These are phyloP conservation scores for Westerdykella sp. DNA, from an alignment of 2,329 filamentous ascomycete species.

Conservation along the genomic window DNA sequence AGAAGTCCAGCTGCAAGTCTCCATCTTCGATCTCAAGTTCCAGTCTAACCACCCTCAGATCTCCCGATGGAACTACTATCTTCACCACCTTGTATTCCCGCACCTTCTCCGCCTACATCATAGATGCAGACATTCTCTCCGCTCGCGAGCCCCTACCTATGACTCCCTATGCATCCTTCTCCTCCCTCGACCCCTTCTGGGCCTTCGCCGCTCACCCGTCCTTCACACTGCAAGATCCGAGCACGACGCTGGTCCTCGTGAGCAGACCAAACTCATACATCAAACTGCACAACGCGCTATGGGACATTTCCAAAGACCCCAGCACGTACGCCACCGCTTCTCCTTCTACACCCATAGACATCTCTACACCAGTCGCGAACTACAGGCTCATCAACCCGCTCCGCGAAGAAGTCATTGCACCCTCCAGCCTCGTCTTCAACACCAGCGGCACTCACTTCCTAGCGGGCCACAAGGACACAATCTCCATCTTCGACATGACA, in stretches of 20 bases:
- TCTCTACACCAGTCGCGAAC: constrained; percentile 36
- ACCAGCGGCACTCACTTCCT: constrained; percentile 48
- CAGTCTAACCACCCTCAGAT: constrained; percentile 22
- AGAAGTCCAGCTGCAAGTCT: constrained; percentile 22
- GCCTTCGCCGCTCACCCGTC: constrained; percentile 50
- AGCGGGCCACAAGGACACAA: constrained; percentile 49
- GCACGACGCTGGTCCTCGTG: constrained; percentile 47
- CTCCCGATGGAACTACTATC: constrained; percentile 53
- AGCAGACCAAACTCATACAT: constrained; percentile 52
- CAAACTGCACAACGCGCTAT: constrained; percentile 50
- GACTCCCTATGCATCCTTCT: constrained; percentile 42
- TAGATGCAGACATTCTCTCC: constrained; percentile 10
- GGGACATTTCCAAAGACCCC: constrained; percentile 23
- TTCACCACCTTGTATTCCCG: constrained; percentile 50
- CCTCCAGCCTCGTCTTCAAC: constrained; percentile 51
- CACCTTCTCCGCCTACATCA: constrained; percentile 47
- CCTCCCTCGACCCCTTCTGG: constrained; percentile 47
- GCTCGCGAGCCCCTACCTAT: constrained; percentile 22
- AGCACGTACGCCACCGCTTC: background rate
- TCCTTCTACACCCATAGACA: constrained; percentile 13
- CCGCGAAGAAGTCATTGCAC: constrained; percentile 52
- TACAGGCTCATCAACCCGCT: constrained; percentile 51
- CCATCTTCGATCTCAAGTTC: background rate
- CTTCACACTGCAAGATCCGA: constrained; percentile 48
- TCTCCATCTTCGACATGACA: constrained; percentile 52